Evolutionary conservation across 1,284 basidiomycete genomes (phyloP), one percentile per base, ranked within the genome.

Genomic region (Boletus sp.): DNA sequence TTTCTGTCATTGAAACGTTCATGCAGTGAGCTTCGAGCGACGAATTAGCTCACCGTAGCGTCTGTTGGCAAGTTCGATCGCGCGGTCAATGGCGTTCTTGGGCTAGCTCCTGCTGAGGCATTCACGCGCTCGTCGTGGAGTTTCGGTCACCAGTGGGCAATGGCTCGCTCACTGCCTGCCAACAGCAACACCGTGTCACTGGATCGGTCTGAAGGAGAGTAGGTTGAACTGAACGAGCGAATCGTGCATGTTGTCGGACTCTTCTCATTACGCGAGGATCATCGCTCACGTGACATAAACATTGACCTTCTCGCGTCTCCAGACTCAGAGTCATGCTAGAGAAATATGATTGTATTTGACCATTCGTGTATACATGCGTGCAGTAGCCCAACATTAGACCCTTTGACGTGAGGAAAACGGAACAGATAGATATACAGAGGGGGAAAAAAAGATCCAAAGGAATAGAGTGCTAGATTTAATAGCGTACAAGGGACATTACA

Each of bases 41-140:
- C n/a, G 30, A 44, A 53, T 37, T 8, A 30, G 12, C 59, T 48
- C 38, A 57, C 59, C 26, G 40, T 22, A 14, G 9, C 2, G 41
- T 20, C 19, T 26, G 41, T 55, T 29, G 25, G 19, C n/a, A n/a
- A n/a, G n/a, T 16, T 33, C 27, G 43, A 34, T 35, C 16, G 27
- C 29, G 33, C 2, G 22, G 26, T 46, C 22, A 45, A 43, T 25
- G 37, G 47, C 2, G 45, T 34, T 44, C 22, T 33, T 41, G 27
- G 5, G 4, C 37, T 2, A 44, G 32, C 25, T 41, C 8, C 12
- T 2, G 20, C 5, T 10, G 27, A 37, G 30, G 22, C n/a, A 37
- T 46, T 23, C 48, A 45, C 44, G 16, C 34, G 13, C 48, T 29
- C 14, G 14, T n/a, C 30, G 30, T n/a, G 30, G 30, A n/a, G 30